These are phyloP conservation scores for Porphyra umbilicalis DNA, from an alignment of 31 red algal genomes.

Conservation along the genomic window DNA sequence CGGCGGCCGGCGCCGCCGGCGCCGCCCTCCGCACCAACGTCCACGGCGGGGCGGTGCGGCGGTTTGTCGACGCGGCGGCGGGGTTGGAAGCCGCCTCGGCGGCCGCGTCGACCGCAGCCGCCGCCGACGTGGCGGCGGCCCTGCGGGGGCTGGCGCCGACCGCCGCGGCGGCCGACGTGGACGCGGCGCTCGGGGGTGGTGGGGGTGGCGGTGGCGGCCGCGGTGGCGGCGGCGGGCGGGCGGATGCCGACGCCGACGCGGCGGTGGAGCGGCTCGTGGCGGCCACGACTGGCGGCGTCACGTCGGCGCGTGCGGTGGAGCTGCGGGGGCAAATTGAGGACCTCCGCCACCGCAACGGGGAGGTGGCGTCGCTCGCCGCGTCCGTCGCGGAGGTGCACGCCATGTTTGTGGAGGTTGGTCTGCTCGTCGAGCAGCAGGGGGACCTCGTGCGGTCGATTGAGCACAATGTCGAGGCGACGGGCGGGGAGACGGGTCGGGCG, in stretches of 20 bases:
- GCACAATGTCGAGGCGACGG: slow-evolving; percentile 62
- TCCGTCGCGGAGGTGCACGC: slow-evolving; percentile 72
- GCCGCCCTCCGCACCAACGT: slow-evolving; percentile 42
- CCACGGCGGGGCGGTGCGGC: slow-evolving; percentile 24
- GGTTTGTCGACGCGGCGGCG: slow-evolving; percentile 43
- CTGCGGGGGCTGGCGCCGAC: slow-evolving; percentile 29
- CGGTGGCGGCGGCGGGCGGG: too few species aligned
- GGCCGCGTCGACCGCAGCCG: slow-evolving; percentile 11
- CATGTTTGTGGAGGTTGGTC: slow-evolving; percentile 91
- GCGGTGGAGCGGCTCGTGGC: slow-evolving; percentile 19
- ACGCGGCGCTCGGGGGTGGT: slow-evolving; percentile 19
- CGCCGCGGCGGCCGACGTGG: slow-evolving; percentile 21
- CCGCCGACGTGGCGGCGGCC: slow-evolving; percentile 20
- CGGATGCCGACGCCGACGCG: too few species aligned
- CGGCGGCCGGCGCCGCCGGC: slow-evolving; percentile 12
- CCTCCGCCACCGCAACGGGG: slow-evolving; percentile 49
- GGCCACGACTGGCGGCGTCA: slow-evolving; percentile 1
- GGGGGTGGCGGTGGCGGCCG: too few species aligned
- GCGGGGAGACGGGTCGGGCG: slow-evolving; percentile 35
- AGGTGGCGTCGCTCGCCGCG: slow-evolving; percentile 50
- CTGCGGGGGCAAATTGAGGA: slow-evolving; percentile 44
- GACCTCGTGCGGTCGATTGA: slow-evolving; percentile 87
- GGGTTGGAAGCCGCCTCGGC: slow-evolving; percentile 39
- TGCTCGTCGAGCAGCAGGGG: slow-evolving; percentile 82
- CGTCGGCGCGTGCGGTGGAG: too few species aligned